A percentile compares a stretch with the other conserved stretches of the same genome.
Conservation (phyloP, 176 grass and related monocot genomes). For the Bolboschoenus planiculmis region DNA sequence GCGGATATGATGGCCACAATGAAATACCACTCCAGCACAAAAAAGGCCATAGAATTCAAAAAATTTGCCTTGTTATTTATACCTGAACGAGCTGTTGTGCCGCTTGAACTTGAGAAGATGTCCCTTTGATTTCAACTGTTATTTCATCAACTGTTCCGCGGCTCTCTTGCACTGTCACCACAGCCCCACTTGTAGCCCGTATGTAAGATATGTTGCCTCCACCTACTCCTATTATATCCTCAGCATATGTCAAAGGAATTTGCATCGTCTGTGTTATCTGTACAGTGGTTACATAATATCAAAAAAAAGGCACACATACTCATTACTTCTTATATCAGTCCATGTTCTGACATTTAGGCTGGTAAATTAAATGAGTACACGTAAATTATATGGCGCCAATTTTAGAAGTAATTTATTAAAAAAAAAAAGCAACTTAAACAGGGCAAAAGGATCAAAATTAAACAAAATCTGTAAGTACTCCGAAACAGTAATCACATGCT, state of each 20-base stretch:
- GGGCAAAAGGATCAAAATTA: neutral
- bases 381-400: neutral
- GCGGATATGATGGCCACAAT: neutral
- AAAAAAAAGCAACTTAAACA: neutral
- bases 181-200: conserved; percentile 68
- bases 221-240: conserved; percentile 91
- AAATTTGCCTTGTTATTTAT: neutral
- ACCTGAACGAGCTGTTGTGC: conserved; percentile 92
- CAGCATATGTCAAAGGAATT: conserved; percentile 92
- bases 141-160: conserved; percentile 77
- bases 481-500: conserved; percentile 11
- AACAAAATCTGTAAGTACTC: conserved; percentile 4
- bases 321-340: neutral
- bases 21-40: neutral
- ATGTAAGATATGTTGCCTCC: conserved; percentile 95
- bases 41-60: neutral
- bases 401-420: neutral
- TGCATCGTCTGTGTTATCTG: conserved; percentile 98
- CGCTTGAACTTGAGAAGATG: conserved; percentile 78
- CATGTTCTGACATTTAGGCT: neutral
- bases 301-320: neutral
- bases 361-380: neutral
- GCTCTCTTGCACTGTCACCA: conserved; percentile 86
- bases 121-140: conserved; percentile 98
- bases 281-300: neutral